phyloP scores from a whole-genome alignment of 1,139 yeast species.

The Yamadazyma taylorii region DNA sequence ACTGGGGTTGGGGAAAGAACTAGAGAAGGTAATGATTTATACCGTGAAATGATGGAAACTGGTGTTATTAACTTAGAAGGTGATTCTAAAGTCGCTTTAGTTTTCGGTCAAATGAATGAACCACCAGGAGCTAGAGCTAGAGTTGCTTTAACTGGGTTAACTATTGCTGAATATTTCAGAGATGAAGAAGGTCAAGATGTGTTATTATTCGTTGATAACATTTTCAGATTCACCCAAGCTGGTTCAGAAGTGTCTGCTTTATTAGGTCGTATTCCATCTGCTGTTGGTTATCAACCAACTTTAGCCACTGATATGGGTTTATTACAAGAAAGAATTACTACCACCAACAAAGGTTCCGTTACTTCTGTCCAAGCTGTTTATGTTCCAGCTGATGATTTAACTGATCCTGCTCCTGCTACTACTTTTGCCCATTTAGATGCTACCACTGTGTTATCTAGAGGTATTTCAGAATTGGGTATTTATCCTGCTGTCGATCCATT shows the following conservation, averaged over 20 bases:
- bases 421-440: constrained; percentile 99
- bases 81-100: constrained; percentile 99
- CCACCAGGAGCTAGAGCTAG: constrained; percentile 99
- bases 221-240: constrained; percentile 99
- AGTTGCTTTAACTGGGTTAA: constrained; percentile 99
- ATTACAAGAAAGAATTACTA: constrained; percentile 99
- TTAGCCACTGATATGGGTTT: constrained; percentile 99
- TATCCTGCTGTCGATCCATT: constrained; percentile 99
- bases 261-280: constrained; percentile 99
- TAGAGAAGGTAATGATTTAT: constrained; percentile 99
- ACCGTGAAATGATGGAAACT: constrained; percentile 99
- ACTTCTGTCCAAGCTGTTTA: constrained; percentile 99
- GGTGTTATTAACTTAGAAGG: constrained; percentile 99
- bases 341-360: constrained; percentile 99
- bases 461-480: constrained; percentile 99
- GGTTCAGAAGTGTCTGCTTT: constrained; percentile 99
- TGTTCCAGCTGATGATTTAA: constrained; percentile 99
- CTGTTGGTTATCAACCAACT: constrained; percentile 99
- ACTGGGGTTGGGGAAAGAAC: constrained; percentile 99
- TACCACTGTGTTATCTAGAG: constrained; percentile 99
- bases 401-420: constrained; percentile 99
- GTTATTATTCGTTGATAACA: constrained; percentile 98
- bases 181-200: constrained; percentile 99
- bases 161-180: constrained; percentile 99
- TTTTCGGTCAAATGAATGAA: constrained; percentile 99